Evolutionary conservation across 257 asterid species (phyloP).

Genomic region (Solanum tacnaense): DNA sequence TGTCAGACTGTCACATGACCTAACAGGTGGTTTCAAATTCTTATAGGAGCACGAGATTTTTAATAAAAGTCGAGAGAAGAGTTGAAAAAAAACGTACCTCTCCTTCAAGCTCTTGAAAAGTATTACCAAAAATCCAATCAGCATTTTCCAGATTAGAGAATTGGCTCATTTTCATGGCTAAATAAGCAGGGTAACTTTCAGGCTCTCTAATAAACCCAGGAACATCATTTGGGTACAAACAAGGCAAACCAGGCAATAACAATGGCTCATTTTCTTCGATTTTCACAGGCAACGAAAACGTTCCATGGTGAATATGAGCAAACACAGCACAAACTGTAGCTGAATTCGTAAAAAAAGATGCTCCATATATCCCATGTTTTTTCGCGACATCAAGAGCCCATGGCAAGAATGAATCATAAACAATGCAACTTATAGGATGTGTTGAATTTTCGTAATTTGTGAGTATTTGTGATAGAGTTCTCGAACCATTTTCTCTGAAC

Average conservation of each 20-base stretch:
- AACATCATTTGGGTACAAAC: constrained; percentile 27
- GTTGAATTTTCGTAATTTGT: constrained; percentile 5
- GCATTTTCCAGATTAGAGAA: background rate
- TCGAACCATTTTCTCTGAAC: constrained; percentile 37
- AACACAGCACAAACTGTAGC: constrained; percentile 37
- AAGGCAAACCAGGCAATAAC: constrained; percentile 51
- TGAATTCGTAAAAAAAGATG: background rate
- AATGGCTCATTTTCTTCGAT: constrained; percentile 13
- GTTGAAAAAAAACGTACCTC: background rate
- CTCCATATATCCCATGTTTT: background rate
- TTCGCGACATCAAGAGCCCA: constrained; percentile 3
- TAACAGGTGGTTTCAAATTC: background rate
- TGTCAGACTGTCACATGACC: rapidly evolving
- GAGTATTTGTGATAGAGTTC: constrained; percentile 27
- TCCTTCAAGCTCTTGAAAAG: background rate
- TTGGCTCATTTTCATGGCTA: background rate
- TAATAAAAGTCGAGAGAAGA: background rate
- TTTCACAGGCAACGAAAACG: constrained; percentile 12
- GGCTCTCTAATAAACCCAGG: constrained; percentile 51
- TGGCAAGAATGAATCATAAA: constrained; percentile 58
- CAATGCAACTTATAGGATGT: constrained; percentile 29
- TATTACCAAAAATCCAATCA: constrained; percentile 5
- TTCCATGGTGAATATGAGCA: constrained; percentile 13
- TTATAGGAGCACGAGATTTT: too few relatives aligned
- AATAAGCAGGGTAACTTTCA: constrained; percentile 20